These are phyloP conservation scores for Obelidium mucronatum DNA, from an alignment of 192 early-diverging fungal genomes.

Conservation along the genomic window DNA sequence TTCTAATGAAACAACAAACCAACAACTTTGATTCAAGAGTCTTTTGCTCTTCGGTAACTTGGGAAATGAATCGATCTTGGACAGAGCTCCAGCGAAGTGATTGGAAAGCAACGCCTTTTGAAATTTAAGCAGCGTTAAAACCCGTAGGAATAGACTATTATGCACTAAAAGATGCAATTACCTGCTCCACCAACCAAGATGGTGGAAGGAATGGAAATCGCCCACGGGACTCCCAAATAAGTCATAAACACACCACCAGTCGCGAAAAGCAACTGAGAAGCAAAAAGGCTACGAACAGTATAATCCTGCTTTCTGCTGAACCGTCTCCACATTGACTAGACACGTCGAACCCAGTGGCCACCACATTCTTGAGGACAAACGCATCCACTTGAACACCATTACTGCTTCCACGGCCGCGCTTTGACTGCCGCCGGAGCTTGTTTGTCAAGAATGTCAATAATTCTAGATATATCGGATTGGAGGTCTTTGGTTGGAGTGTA, in stretches of 20 bases:
- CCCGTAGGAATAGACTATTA: not conserved
- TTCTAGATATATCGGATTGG: conserved; percentile 36
- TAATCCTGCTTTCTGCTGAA: conserved; percentile 43
- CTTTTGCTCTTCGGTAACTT: conserved; percentile 44
- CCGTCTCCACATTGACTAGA: conserved; percentile 34
- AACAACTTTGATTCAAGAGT: conserved; percentile 41
- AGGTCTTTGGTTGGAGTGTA: conserved; percentile 29
- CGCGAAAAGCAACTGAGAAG: conserved; percentile 39
- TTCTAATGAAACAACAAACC: conserved; percentile 17
- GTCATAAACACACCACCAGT: conserved; percentile 35
- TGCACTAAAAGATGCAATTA: conserved; percentile 6
- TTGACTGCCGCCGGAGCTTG: conserved; percentile 9
- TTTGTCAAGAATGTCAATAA: conserved; percentile 41
- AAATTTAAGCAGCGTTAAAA: too few relatives aligned
- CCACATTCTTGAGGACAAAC: conserved; percentile 43
- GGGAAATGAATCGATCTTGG: conserved; percentile 39
- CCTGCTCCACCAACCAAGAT: conserved; percentile 28
- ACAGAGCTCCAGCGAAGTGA: conserved; percentile 38
- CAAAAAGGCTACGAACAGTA: conserved; percentile 41
- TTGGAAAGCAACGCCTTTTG: conserved; percentile 42
- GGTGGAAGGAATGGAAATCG: conserved; percentile 43
- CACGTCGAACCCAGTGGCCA: conserved; percentile 45
- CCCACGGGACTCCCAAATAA: conserved; percentile 50
- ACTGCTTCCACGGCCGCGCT: too few relatives aligned
- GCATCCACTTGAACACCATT: conserved; percentile 44